These are phyloP conservation scores for Ustilago tritici DNA, from an alignment of 1,284 basidiomycete genomes.

Conservation along the genomic window DNA sequence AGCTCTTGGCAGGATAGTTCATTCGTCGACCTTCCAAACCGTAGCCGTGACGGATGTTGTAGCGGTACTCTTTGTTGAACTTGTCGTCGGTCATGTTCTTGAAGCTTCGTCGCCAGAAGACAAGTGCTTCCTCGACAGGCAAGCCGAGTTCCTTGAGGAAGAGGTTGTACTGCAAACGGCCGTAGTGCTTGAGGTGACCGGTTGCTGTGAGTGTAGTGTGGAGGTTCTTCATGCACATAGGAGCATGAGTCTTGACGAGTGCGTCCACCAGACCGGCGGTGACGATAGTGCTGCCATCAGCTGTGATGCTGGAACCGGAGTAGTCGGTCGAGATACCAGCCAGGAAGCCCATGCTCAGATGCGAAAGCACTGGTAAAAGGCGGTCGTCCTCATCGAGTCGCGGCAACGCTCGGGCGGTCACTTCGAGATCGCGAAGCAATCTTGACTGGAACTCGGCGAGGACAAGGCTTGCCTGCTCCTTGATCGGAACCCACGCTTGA, in stretches of 20 bases:
- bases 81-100: constrained; percentile 83
- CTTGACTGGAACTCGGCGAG: constrained; percentile 85
- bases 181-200: constrained; percentile 92
- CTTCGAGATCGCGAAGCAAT: constrained; percentile 84
- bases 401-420: constrained; percentile 88
- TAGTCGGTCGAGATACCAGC: constrained; percentile 89
- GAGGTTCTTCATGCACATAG: constrained; percentile 92
- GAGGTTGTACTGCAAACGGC: constrained; percentile 88
- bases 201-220: constrained; percentile 83
- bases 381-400: constrained; percentile 96
- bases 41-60: constrained; percentile 96
- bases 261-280: constrained; percentile 95
- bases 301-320: constrained; percentile 70
- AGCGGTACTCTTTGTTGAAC: constrained; percentile 97
- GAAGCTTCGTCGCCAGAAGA: constrained; percentile 94
- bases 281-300: constrained; percentile 76
- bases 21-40: constrained; percentile 93
- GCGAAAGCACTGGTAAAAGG: constrained; percentile 87
- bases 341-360: constrained; percentile 93
- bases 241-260: constrained; percentile 88
- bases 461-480: constrained; percentile 86
- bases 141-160: constrained; percentile 92
- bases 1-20: constrained; percentile 95
- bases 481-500: constrained; percentile 88
- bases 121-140: constrained; percentile 91